Evolutionary conservation across 192 early-diverging fungal species (phyloP), one percentile per base, ranked within the genome.

Genomic region (Coemansia sp.): DNA sequence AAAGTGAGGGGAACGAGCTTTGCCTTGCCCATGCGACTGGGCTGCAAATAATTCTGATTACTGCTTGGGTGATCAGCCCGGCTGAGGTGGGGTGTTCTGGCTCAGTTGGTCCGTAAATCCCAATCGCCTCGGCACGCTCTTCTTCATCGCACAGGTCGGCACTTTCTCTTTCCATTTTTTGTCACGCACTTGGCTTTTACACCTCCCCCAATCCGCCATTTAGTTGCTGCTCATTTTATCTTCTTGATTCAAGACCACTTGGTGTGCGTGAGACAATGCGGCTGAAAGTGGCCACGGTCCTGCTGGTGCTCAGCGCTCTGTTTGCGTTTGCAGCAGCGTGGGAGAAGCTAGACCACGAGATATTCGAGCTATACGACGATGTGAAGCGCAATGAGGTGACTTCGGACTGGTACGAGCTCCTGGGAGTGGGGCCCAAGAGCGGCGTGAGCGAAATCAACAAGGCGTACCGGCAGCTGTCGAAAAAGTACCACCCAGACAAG

Each of bases 351-450:
- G 88, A 90, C 63, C 85, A 86, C 65, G 87, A 88, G 63, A 90
- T 90, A 53, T 90, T 90, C 70, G 87, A 88, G 78, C 82, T 90
- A 48, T 82, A 85, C 33, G 88, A 90, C 67, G 81, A 82, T 25
- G 67, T 90, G 41, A 85, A 86, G 61, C 80, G 73, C 46, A 81
- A 67, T 57, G 67, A 79, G 78, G 74, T 30, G 10, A 84, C 50
- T 47, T 72, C 50, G 46, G 71, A 47, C 67, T 88, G 87, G 79
- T 90, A 88, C 62, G 82, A 79, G 35, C 82, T 85, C 60, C 63
- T 90, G 37, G 70, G 73, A 2, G 58, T 86, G 14, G 52, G 68
- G 15, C 64, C 81, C 41, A 74, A 79, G 40, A 80, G 83, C 29
- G 53, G 58, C 2, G 68, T 78, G 39, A 41, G 57, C 7, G 85